Evolutionary conservation across 495 filamentous ascomycete species (phyloP).

Genomic region (Mycothermus thermophilus): DNA sequence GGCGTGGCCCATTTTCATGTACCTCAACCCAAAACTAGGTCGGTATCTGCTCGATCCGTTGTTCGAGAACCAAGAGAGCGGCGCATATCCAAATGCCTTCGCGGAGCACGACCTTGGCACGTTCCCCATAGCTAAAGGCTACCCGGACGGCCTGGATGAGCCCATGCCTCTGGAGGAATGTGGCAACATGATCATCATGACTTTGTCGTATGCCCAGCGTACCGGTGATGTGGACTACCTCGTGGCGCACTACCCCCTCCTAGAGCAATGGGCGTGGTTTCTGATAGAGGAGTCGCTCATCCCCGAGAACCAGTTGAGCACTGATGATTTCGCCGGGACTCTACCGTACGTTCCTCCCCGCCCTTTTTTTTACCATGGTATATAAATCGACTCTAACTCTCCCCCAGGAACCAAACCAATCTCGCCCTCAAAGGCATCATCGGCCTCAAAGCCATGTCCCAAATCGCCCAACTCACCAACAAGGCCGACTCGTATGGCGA

Average conservation of each 20-base stretch:
- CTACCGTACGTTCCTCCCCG: conserved; percentile 38
- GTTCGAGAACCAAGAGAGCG: conserved; percentile 80
- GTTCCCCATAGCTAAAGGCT: conserved; percentile 85
- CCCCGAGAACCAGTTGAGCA: conserved; percentile 75
- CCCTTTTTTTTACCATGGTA: too few relatives aligned
- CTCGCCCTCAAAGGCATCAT: conserved; percentile 89
- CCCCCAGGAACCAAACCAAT: conserved; percentile 64
- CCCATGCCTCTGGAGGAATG: conserved; percentile 94
- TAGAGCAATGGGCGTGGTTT: conserved; percentile 80
- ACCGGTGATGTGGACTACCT: conserved; percentile 31
- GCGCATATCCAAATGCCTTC: conserved; percentile 76
- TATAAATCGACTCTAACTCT: too few relatives aligned
- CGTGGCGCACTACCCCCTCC: conserved; percentile 49
- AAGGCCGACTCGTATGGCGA: conserved; percentile 46
- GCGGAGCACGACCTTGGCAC: conserved; percentile 87
- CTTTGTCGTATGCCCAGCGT: conserved; percentile 43
- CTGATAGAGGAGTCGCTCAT: conserved; percentile 68
- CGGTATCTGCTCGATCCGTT: conserved; percentile 81
- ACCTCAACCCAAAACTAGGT: conserved; percentile 69
- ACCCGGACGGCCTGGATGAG: conserved; percentile 71
- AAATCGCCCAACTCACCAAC: conserved; percentile 51
- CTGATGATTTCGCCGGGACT: conserved; percentile 87
- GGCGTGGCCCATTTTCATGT: conserved; percentile 75
- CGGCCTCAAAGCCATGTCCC: conserved; percentile 84
- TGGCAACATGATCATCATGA: conserved; percentile 92